Base-by-base conservation (phyloP, 176 grass and related monocot genomes). In the Zea luxurians region DNA sequence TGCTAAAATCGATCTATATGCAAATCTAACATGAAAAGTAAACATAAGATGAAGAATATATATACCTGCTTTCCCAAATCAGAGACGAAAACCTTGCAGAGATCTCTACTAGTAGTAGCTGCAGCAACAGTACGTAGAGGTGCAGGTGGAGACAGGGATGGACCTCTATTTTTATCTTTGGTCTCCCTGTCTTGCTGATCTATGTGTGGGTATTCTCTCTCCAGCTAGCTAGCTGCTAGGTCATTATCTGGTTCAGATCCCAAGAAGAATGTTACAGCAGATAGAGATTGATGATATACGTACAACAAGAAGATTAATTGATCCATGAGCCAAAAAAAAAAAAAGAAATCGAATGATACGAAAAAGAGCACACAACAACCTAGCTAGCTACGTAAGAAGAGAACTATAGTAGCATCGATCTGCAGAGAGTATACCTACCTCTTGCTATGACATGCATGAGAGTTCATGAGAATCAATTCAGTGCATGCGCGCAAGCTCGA, bases 211-310 rank as follows among this genome's bases (percentile, higher is more conserved):
- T 60, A 34, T 36, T 63, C 48, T 53, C 34, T 12, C 18, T 48
- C 13, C 60, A 17, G 47, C 54, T 57, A 79, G 71, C 69, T 61
- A 4, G 16, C 58, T 61, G 16, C 58, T 61, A 81, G 74, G 64
- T 85, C 78, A 52, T 61, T 85, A 43, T 46, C 87, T 85, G 66
- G 82, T 80, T 77, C 87, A 77, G 78, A 89, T 89, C 87, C 87
- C 87, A 66, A 89, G 82, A 77, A 84, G 82, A 81, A 88, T 84
- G 82, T 84, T 57, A 74, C 48, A 57, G n/a, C 4, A 21, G 43
- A 45, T 17, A 47, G 4, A 58, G 54, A 58, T 20, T 58, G 17
- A 0, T 58, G 54, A 54, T 47, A 43, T 4, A 66, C 45, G 2
- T 72, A 4, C 12, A 37, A 35, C 13, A 75, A 20, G 3, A 49